Conservation (phyloP, 805 yeast genomes). For the Hanseniaspora mollemarum region DNA sequence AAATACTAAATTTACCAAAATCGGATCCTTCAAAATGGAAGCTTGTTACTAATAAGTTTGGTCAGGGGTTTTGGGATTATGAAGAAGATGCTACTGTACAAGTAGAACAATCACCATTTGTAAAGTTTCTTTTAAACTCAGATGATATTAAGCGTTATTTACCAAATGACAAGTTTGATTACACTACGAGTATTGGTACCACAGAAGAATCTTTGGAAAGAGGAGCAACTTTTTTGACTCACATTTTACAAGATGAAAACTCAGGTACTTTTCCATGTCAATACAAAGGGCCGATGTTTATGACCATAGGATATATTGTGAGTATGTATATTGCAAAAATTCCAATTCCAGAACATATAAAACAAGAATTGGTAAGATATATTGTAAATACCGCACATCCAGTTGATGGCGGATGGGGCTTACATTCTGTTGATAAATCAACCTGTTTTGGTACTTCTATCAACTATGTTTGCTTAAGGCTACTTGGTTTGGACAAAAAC, state of each 20-base stretch:
- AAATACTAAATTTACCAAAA: constrained; percentile 48
- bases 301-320: constrained; percentile 80
- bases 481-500: constrained; percentile 60
- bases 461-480: constrained; percentile 69
- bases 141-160: constrained; percentile 32
- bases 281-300: constrained; percentile 96
- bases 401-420: constrained; percentile 99
- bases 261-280: constrained; percentile 87
- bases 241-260: constrained; percentile 55
- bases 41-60: constrained; percentile 49
- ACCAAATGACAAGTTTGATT: constrained; percentile 22
- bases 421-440: constrained; percentile 81
- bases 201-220: constrained; percentile 55
- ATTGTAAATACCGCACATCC: constrained; percentile 89
- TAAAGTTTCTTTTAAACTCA: constrained; percentile 43
- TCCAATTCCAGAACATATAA: constrained; percentile 54
- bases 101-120: constrained; percentile 42
- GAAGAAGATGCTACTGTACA: constrained; percentile 31
- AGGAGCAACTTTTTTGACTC: constrained; percentile 56
- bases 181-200: constrained; percentile 25
- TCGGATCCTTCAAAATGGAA: constrained; percentile 74
- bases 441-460: constrained; percentile 91
- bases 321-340: constrained; percentile 59
- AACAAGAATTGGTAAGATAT: constrained; percentile 67
- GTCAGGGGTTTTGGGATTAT: constrained; percentile 76